Evolutionary conservation across 768 basidiomycete species (phyloP).

Genomic region (Krasilnikovozyma curviuscula): DNA sequence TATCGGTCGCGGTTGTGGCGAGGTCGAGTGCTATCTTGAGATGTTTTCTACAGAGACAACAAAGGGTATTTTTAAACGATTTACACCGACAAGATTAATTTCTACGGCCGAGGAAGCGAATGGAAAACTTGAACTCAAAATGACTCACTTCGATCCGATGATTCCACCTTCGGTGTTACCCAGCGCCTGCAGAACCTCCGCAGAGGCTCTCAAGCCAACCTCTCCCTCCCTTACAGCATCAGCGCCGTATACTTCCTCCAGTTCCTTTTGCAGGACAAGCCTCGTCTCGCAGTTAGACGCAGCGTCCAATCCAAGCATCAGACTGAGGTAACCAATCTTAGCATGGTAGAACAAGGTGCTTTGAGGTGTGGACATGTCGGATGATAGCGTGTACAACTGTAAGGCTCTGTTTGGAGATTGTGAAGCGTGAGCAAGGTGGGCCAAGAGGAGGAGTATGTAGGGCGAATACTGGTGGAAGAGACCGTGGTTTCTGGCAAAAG

Average conservation of each 20-base stretch:
- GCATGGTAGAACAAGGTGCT: background rate
- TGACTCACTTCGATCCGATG: slow-evolving; percentile 5
- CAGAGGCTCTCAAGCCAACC: no score
- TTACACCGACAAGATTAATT: background rate
- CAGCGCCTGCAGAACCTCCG: no score
- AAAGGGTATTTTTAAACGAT: background rate
- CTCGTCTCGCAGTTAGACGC: no score
- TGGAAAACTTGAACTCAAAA: background rate
- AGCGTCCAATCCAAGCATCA: slow-evolving; percentile 10
- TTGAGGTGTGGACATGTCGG: background rate
- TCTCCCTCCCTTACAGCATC: no score
- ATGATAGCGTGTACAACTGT: slow-evolving; percentile 1
- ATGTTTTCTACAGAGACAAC: background rate
- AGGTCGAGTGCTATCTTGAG: slow-evolving; percentile 9
- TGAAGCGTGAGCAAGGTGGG: slow-evolving; percentile 7
- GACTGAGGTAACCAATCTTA: slow-evolving; percentile 4
- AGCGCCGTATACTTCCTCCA: background rate
- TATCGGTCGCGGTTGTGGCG: slow-evolving; percentile 3
- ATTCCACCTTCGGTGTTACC: slow-evolving; percentile 7
- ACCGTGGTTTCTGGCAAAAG: background rate
- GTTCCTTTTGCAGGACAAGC: background rate
- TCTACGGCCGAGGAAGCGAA: background rate
- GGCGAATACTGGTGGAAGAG: slow-evolving; percentile 6
- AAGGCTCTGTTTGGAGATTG: background rate
- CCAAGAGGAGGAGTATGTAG: slow-evolving; percentile 7